A percentile compares a stretch with the other conserved stretches of the same genome.
These are phyloP conservation scores for Pneumocystis sp. DNA, from an alignment of 1,139 yeast species.

Conservation along the genomic window DNA sequence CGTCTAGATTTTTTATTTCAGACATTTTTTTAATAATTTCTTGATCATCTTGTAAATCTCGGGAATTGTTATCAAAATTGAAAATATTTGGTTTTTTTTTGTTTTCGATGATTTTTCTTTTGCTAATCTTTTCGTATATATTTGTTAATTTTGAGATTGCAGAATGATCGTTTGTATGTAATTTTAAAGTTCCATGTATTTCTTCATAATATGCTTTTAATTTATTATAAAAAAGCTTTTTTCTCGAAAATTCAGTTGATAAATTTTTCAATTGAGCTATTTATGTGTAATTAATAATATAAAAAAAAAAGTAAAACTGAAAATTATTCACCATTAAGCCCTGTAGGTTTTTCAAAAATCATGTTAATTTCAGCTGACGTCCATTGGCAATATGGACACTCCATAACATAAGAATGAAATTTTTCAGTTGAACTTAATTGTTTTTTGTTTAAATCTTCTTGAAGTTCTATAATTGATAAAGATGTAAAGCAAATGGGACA, in stretches of 20 bases:
- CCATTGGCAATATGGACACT: constrained; percentile 16
- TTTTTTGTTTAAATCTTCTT: not conserved
- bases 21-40: not conserved
- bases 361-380: constrained; percentile 10
- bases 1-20: not conserved
- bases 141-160: not conserved
- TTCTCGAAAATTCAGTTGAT: not conserved
- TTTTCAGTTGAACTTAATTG: not conserved
- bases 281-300: not conserved
- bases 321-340: constrained; percentile 5
- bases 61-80: not conserved
- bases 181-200: not conserved
- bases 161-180: not conserved
- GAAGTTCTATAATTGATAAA: constrained; percentile 8
- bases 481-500: constrained; percentile 14
- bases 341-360: constrained; percentile 8
- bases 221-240: not conserved
- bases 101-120: not conserved
- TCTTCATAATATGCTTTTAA: constrained; percentile 1
- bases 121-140: not conserved
- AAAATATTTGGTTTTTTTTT: not conserved
- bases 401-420: constrained; percentile 5
- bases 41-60: not conserved
- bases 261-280: not conserved
- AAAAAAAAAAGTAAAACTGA: not conserved